Percentiles rank a stretch among this genome's conserved stretches.
Conservation (phyloP, 2,329 filamentous ascomycete genomes). For the Venturia asperata region DNA sequence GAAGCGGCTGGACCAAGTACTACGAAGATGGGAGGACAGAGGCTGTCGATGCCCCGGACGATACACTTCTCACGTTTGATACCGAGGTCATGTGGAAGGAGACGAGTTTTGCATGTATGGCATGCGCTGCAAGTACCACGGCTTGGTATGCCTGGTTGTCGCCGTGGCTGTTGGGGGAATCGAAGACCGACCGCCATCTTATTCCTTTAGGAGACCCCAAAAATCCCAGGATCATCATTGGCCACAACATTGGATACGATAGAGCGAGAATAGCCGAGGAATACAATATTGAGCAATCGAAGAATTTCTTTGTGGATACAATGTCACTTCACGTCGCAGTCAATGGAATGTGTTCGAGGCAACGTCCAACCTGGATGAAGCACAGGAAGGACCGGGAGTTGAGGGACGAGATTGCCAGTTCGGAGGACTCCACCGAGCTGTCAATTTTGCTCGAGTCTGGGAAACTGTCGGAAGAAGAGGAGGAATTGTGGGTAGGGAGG, state of each 20-base stretch:
- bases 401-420: slow-evolving; percentile 67
- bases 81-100: slow-evolving; percentile 96
- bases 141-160: slow-evolving; percentile 98
- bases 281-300: slow-evolving; percentile 74
- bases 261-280: slow-evolving; percentile 82
- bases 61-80: slow-evolving; percentile 82
- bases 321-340: slow-evolving; percentile 98
- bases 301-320: slow-evolving; percentile 86
- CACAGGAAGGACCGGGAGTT: slow-evolving; percentile 85
- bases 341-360: slow-evolving; percentile 97
- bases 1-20: slow-evolving; percentile 95
- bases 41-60: slow-evolving; percentile 66
- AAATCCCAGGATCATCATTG: slow-evolving; percentile 70
- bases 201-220: slow-evolving; percentile 77
- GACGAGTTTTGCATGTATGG: slow-evolving; percentile 90
- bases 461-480: slow-evolving; percentile 66
- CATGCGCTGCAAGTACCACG: slow-evolving; percentile 80
- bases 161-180: slow-evolving; percentile 84
- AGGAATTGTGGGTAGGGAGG: slow-evolving; percentile 89
- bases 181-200: slow-evolving; percentile 67
- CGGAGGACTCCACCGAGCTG: slow-evolving; percentile 65
- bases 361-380: slow-evolving; percentile 95
- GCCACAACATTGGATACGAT: slow-evolving; percentile 95
- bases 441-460: slow-evolving; percentile 59
- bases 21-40: slow-evolving; percentile 65